These are phyloP conservation scores for Pichiaceae sp. DNA, from an alignment of 1,139 yeast species.

Conservation along the genomic window DNA sequence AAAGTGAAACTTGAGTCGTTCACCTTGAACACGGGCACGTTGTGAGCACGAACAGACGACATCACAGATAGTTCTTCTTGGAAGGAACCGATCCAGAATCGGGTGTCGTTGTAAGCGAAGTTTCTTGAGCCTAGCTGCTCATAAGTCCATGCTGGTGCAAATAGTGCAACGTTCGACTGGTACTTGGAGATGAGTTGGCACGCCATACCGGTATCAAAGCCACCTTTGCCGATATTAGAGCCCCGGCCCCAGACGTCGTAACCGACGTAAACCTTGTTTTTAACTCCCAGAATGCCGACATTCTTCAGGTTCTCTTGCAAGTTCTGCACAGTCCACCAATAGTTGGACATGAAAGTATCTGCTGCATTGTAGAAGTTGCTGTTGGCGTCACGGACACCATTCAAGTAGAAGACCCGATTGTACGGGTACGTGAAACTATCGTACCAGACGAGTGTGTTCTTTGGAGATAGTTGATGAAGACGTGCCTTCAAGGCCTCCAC, in stretches of 20 bases:
- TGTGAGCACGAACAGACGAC: constrained; percentile 9
- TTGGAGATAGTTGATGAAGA: constrained; percentile 16
- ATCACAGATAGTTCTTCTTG: constrained; percentile 13
- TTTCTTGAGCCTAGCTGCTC: constrained; percentile 23
- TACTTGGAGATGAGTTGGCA: constrained; percentile 22
- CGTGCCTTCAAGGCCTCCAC: constrained; percentile 22
- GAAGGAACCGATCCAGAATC: constrained; percentile 26
- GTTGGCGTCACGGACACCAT: constrained; percentile 29
- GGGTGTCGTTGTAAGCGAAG: constrained; percentile 25
- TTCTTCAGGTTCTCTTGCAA: constrained; percentile 25
- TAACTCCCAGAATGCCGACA: constrained; percentile 27
- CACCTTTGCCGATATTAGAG: constrained; percentile 28
- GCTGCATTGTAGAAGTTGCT: constrained; percentile 24
- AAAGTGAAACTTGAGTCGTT: constrained; percentile 21
- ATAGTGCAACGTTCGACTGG: constrained; percentile 27
- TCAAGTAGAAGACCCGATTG: constrained; percentile 26
- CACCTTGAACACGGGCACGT: constrained; percentile 13
- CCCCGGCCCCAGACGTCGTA: constrained; percentile 35
- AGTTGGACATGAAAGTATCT: constrained; percentile 29
- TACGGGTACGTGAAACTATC: constrained; percentile 26
- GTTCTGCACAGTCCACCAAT: constrained; percentile 30
- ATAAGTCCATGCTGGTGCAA: constrained; percentile 37
- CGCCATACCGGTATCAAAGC: constrained; percentile 28
- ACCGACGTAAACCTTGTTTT: constrained; percentile 27
- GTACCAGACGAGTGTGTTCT: constrained; percentile 29